These are phyloP conservation scores for Fusarium burgessii DNA, from an alignment of 2,329 filamentous ascomycete species.

Conservation along the genomic window DNA sequence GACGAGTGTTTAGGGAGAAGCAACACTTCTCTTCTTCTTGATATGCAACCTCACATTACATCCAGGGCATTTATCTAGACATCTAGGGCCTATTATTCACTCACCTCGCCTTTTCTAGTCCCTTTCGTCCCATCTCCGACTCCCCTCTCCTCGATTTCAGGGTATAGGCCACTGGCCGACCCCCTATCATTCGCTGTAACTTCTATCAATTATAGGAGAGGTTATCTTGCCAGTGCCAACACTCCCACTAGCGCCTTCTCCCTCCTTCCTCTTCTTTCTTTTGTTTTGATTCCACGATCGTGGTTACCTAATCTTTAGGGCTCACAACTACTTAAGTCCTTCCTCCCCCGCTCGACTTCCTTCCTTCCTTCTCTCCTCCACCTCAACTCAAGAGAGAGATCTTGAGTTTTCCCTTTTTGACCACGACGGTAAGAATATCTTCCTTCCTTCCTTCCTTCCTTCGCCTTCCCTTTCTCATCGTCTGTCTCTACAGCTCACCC, in stretches of 20 bases:
- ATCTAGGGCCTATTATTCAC: too few species aligned
- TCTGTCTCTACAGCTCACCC: not conserved
- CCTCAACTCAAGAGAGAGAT: not conserved
- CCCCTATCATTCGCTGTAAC: not conserved
- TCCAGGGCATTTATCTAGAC: not conserved
- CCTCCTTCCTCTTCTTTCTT: not conserved
- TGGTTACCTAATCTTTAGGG: slow-evolving; percentile 2
- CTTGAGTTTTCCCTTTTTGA: not conserved
- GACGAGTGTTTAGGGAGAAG: not conserved
- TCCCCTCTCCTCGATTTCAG: too few species aligned
- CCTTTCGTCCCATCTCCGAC: not conserved
- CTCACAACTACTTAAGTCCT: not conserved
- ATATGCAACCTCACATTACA: not conserved
- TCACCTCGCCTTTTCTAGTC: accelerated
- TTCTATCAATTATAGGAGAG: too few species aligned
- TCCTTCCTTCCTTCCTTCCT: not conserved
- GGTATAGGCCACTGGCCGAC: too few species aligned
- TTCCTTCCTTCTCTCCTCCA: not conserved
- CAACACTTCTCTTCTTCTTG: not conserved
- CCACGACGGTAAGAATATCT: not conserved
- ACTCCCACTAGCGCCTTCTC: not conserved
- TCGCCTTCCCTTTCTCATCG: not conserved
- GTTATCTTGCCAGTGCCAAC: not conserved
- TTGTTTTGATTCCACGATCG: not conserved
- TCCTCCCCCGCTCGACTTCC: not conserved